Base-by-base conservation (phyloP, 176 grass and related monocot genomes). In the Ensete ventricosum region DNA sequence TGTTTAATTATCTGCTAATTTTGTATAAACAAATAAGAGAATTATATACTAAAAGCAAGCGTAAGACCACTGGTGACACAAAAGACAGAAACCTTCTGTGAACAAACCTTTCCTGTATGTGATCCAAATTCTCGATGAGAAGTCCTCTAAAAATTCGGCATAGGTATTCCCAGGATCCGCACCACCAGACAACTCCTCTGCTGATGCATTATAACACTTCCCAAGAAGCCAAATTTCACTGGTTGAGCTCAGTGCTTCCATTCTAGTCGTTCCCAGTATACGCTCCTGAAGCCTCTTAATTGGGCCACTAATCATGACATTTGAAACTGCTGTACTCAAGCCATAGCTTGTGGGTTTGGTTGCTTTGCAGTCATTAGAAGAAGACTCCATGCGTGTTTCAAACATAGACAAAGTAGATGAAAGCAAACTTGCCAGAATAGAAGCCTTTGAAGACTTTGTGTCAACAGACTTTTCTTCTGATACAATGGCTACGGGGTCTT, bases 101-200 rank as follows among this genome's bases (percentile, higher is more conserved):
- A 71, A 53, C 54, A 24, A 77, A 99, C 96, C 91, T 99, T 89
- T 99, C 49, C 96, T 20, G 71, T 99, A 99, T n/a, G 96, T 99
- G 71, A 99, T 81, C 96, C 96, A 99, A 73, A 99, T 89, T 81
- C 86, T 90, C 5, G 96, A 99, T 26, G 82, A 87, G 74, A 91
- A 95, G 83, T 99, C 91, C 52, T 91, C 79, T 50, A 88, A 27
- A 80, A 99, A 89, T 0, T 73, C 79, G 11, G 86, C 77, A 72
- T 81, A 77, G 1, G 84, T 78, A 8, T 74, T 86, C n/a, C 67
- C 66, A 2, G 73, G 69, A 53, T 76, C 88, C 0, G 71, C 52
- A 65, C 43, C 74, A 11, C 79, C 62, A 1, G 82, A 89, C 1
- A 81, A 89, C 72, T 84, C 86, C 54, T 81, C 88, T 0, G 71